Evolutionary conservation across 164 flowering plant species (phyloP), one percentile per base, ranked within the genome.

Genomic region (Berberis vulgaris): DNA sequence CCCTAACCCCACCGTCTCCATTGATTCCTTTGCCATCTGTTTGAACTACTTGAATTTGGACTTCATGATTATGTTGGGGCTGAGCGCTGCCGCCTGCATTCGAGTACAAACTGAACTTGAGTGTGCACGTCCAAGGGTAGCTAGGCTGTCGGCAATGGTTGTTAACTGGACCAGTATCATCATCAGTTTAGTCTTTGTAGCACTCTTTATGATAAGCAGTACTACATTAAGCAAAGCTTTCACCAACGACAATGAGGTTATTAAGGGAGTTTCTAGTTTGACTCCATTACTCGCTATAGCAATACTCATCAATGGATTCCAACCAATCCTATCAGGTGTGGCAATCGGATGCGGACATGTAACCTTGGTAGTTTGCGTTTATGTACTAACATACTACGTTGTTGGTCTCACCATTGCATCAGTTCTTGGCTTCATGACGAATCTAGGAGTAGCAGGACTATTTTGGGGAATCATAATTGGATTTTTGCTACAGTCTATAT

Each of bases 261-360:
- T 55, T 55, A 39, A 55, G 42, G 40, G 41, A 3, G 42, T 55
- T 55, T 26, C 58, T 7, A 26, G 7, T 26, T 55, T 55, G 2
- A 26, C 40, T 55, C 9, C 58, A 39, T 55, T 55, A 39, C 41
- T 55, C 4, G 58, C 58, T 55, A 55, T 55, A 40, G 13, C 58
- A 26, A 7, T 55, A 5, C 38, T 55, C 10, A 4, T 55, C 4
- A 55, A 55, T 55, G 58, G 58, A 55, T 2, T 55, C 4, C 26
- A 55, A 38, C 58, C 58, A 8, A 55, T 55, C 5, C 58, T 55
- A 40, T 55, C 41, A 55, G 58, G 61, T 43, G 61, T 43, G 61
- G 54, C 4, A 10, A 52, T 52, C 11, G 54, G 54, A 4, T 7
- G 1, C n/a, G 54, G 54, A 3, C 54, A 26, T 4, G 13, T n/a